A percentile compares a stretch with the other conserved stretches of the same genome.
These are phyloP conservation scores for Ophiocordyceps camponoti-floridani DNA, from an alignment of 2,329 filamentous ascomycete genomes.

Conservation along the genomic window DNA sequence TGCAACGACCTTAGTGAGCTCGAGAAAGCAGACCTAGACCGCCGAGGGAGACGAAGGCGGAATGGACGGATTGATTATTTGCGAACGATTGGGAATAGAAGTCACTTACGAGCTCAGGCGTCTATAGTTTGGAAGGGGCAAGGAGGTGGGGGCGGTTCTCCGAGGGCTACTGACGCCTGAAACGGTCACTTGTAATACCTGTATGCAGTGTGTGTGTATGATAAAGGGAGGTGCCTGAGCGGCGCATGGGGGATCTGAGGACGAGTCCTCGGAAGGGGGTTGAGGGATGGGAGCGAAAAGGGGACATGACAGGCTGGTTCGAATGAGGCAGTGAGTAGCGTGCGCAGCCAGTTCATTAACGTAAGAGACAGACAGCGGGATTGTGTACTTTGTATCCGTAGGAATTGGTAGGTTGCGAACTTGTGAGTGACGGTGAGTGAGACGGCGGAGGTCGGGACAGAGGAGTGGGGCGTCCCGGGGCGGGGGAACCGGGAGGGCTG, in stretches of 20 bases:
- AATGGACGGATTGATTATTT: neutral
- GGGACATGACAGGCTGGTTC: too few species aligned
- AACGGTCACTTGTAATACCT: neutral
- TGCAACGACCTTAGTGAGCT: constrained; percentile 13
- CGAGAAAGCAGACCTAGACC: neutral
- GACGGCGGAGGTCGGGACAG: too few species aligned
- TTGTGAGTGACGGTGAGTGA: too few species aligned
- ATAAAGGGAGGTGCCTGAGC: neutral
- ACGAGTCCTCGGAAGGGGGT: neutral
- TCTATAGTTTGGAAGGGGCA: neutral
- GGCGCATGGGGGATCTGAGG: neutral
- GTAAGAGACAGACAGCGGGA: too few species aligned
- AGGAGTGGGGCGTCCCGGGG: too few species aligned
- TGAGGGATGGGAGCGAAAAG: too few species aligned
- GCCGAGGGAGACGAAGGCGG: neutral
- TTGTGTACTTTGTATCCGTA: too few species aligned
- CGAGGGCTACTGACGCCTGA: neutral
- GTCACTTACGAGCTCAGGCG: neutral
- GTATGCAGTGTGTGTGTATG: neutral
- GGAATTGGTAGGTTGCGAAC: too few species aligned
- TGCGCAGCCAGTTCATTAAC: too few species aligned
- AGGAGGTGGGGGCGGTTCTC: neutral
- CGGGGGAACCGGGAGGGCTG: too few species aligned
- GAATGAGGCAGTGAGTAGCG: too few species aligned
- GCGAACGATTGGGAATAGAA: neutral